Evolutionary conservation across 352 stramenopile species (phyloP).

Genomic region (Phytophthora sp.): DNA sequence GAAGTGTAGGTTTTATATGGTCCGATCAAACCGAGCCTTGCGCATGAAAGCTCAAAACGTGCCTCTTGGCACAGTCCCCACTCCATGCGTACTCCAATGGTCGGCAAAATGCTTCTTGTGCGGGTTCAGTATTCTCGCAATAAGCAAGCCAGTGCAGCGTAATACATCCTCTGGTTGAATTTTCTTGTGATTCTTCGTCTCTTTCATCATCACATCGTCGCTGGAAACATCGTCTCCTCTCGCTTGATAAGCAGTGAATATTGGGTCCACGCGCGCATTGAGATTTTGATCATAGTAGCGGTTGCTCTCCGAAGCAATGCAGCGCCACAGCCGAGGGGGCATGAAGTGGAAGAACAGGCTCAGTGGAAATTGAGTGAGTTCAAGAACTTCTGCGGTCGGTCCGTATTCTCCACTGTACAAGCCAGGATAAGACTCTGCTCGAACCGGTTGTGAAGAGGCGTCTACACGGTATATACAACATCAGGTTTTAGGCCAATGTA

Average conservation of each 20-base stretch:
- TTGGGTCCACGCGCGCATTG: constrained; percentile 6
- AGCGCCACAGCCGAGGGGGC: too few species aligned
- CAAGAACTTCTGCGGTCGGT: constrained; percentile 2
- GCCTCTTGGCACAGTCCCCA: constrained; percentile 10
- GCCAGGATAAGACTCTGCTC: background rate
- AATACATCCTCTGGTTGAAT: constrained; percentile 14
- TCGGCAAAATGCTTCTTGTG: constrained; percentile 6
- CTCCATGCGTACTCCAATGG: constrained; percentile 1
- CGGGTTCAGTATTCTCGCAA: constrained; percentile 18
- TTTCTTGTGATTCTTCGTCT: too few species aligned
- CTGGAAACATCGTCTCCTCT: background rate
- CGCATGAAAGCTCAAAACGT: constrained; percentile 17
- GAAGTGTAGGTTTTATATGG: constrained; percentile 25
- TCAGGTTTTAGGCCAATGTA: background rate
- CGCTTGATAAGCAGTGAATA: background rate
- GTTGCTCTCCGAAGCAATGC: too few species aligned
- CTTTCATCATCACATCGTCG: background rate
- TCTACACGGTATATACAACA: background rate
- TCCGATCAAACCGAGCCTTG: constrained; percentile 10
- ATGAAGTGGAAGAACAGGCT: too few species aligned
- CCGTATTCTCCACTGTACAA: background rate
- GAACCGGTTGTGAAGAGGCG: background rate
- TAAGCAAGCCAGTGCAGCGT: constrained; percentile 15
- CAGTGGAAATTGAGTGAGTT: constrained; percentile 1
- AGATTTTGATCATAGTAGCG: constrained; percentile 22